A percentile compares a stretch with the other conserved stretches of the same genome.
Conservation (phyloP, 768 basidiomycete species). For the Termitomyces sp. region DNA sequence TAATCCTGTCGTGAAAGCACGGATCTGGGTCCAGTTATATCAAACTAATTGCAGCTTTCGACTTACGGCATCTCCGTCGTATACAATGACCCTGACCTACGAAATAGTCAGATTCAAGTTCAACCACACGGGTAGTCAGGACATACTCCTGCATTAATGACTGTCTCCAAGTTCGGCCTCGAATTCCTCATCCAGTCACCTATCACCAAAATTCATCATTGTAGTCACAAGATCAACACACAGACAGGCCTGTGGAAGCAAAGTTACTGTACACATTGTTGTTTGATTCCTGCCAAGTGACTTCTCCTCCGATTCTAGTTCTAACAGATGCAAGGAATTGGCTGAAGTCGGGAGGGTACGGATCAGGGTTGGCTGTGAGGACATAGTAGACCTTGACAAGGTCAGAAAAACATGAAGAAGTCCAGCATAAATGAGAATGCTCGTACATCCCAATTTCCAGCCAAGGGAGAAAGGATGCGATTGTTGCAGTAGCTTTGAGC, state of each 20-base stretch:
- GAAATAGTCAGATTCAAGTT: neutral
- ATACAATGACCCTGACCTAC: conserved; percentile 43
- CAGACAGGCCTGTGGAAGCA: conserved; percentile 35
- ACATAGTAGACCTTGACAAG: conserved; percentile 42
- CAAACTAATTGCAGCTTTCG: neutral
- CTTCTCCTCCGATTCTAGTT: conserved; percentile 39
- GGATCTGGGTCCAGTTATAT: neutral
- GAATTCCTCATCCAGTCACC: conserved; percentile 58
- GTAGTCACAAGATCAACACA: neutral
- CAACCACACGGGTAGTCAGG: neutral
- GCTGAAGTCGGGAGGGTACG: conserved; percentile 44
- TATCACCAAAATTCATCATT: conserved; percentile 2
- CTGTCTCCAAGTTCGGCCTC: conserved; percentile 44
- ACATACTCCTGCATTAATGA: conserved; percentile 53
- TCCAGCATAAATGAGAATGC: neutral
- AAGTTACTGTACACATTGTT: conserved; percentile 43
- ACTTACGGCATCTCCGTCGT: conserved; percentile 52
- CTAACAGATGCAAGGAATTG: conserved; percentile 24
- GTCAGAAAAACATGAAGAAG: neutral
- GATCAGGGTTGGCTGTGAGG: conserved; percentile 37
- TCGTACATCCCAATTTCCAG: conserved; percentile 48
- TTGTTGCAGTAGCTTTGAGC: conserved; percentile 60
- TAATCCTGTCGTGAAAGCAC: conserved; percentile 31
- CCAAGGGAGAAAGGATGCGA: conserved; percentile 46
- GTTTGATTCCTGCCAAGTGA: conserved; percentile 37